phyloP scores from a whole-genome alignment of 1,284 basidiomycete genomes.

The Cystobasidium sp. region DNA sequence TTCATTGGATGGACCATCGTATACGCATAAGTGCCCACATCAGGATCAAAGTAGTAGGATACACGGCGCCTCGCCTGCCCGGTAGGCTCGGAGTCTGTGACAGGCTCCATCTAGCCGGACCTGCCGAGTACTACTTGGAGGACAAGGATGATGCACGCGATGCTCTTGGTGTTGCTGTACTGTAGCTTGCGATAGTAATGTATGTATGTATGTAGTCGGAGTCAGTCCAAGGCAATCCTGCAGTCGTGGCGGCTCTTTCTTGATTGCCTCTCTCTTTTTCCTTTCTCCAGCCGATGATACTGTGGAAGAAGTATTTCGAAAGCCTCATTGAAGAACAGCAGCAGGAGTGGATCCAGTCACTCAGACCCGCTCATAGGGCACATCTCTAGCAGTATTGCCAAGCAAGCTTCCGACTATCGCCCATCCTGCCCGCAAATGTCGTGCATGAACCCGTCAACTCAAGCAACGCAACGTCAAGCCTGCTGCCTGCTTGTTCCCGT shows the following conservation, averaged over 20 bases:
- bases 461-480: constrained; percentile 1
- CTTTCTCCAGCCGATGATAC: not conserved
- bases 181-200: too few relatives aligned
- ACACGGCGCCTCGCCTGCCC: constrained; percentile 26
- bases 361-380: not conserved
- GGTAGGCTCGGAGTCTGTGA: constrained; percentile 29
- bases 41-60: constrained; percentile 43
- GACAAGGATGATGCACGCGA: too few relatives aligned
- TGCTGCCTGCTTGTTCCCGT: constrained; percentile 21
- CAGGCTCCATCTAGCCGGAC: constrained; percentile 33
- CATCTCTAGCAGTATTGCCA: not conserved
- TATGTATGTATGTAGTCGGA: too few relatives aligned
- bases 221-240: too few relatives aligned
- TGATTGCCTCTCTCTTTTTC: constrained; percentile 3
- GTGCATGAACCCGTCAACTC: constrained; percentile 9
- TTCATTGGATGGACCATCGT: constrained; percentile 46
- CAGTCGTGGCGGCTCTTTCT: not conserved
- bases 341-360: not conserved
- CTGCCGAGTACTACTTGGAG: too few relatives aligned
- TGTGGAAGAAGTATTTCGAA: not conserved
- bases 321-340: not conserved
- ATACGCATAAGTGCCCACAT: constrained; percentile 42
- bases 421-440: constrained; percentile 6
- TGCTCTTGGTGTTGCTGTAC: too few relatives aligned
- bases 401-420: not conserved